These are phyloP conservation scores for Peronosclerospora sorghi DNA, from an alignment of 352 stramenopile species.

Conservation along the genomic window DNA sequence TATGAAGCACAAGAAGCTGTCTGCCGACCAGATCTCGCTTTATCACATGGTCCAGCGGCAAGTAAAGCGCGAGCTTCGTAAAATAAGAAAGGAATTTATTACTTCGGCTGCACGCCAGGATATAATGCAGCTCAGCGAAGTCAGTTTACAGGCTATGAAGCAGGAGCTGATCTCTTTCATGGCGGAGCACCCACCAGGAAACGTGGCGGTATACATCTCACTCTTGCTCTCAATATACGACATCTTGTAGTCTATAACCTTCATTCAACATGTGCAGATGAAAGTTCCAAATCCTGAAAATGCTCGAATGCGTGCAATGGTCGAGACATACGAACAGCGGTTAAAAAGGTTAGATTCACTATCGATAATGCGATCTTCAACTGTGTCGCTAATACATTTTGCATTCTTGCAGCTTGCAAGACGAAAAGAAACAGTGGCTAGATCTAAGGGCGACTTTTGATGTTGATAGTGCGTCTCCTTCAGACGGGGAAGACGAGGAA, in stretches of 20 bases:
- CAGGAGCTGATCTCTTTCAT: conserved; percentile 53
- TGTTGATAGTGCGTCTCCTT: conserved; percentile 8
- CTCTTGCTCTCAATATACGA: background rate
- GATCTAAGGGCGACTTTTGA: conserved; percentile 31
- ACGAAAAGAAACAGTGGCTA: conserved; percentile 46
- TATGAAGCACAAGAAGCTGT: conserved; percentile 31
- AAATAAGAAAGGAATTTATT: conserved; percentile 57
- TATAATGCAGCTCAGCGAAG: conserved; percentile 62
- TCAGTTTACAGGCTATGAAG: conserved; percentile 52
- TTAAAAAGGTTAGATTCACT: conserved; percentile 23
- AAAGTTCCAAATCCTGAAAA: conserved; percentile 56
- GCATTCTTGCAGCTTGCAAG: conserved; percentile 22
- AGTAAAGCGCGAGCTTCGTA: conserved; percentile 50
- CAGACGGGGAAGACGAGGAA: conserved; percentile 1
- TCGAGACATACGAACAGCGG: conserved; percentile 36
- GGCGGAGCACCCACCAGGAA: conserved; percentile 31
- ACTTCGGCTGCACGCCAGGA: conserved; percentile 40
- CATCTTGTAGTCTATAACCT: conserved; percentile 1
- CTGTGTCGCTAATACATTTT: background rate
- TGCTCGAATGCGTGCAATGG: conserved; percentile 32
- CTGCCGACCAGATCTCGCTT: conserved; percentile 38
- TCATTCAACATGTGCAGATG: conserved; percentile 9
- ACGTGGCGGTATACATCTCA: conserved; percentile 24
- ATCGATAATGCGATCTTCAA: background rate
- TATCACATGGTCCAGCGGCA: conserved; percentile 51